Conservation (phyloP, 345 rosid species). For the Eucalyptus tenuipes region DNA sequence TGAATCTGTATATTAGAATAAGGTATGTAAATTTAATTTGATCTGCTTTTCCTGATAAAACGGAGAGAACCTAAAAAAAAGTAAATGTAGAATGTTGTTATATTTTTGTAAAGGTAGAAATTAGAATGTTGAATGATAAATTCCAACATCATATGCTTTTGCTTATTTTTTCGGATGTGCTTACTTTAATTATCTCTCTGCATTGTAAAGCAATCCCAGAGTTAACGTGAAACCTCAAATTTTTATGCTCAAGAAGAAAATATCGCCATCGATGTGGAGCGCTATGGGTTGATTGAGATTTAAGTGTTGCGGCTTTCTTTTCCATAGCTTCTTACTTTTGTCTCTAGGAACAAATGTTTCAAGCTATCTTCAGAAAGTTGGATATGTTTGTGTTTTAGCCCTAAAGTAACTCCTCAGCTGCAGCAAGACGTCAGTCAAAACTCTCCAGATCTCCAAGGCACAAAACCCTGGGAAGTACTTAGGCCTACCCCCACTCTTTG, state of each 20-base stretch:
- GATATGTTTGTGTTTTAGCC: background rate
- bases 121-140: too few relatives aligned
- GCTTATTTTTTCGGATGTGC: background rate
- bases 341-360: background rate
- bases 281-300: background rate
- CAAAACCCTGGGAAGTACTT: background rate
- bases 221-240: background rate
- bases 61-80: background rate
- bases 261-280: background rate
- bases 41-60: background rate
- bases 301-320: background rate
- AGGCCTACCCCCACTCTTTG: background rate
- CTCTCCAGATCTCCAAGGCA: background rate
- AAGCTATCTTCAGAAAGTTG: background rate
- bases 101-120: background rate
- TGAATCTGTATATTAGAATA: background rate
- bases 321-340: background rate
- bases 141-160: too few relatives aligned
- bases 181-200: background rate
- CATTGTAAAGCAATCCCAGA: background rate
- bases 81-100: background rate
- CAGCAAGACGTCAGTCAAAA: background rate
- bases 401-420: background rate
- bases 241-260: background rate
- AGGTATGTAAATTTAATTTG: background rate